Evolutionary conservation across 2,329 filamentous ascomycete genomes (phyloP).

Genomic region (Ascochyta viciae-villosae): DNA sequence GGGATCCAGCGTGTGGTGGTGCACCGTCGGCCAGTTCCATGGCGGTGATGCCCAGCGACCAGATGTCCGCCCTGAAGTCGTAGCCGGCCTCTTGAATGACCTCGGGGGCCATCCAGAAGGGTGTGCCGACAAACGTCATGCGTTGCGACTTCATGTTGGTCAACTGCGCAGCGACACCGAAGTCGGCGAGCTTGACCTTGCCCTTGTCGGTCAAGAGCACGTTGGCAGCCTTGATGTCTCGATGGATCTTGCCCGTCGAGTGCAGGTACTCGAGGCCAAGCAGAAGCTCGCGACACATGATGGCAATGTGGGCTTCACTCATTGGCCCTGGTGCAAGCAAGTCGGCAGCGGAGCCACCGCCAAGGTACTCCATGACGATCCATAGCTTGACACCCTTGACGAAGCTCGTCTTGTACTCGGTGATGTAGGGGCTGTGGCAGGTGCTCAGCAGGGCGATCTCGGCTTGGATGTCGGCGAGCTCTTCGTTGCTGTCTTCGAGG

Average conservation of each 20-base stretch:
- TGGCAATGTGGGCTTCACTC: conserved; percentile 87
- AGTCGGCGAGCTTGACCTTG: conserved; percentile 95
- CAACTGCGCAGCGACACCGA: conserved; percentile 94
- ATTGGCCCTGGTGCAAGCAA: conserved; percentile 90
- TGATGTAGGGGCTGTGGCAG: conserved; percentile 91
- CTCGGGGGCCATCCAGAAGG: conserved; percentile 99
- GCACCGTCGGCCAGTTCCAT: conserved; percentile 91
- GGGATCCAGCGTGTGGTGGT: conserved; percentile 92
- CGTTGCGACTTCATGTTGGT: conserved; percentile 97
- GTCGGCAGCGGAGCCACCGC: conserved; percentile 93
- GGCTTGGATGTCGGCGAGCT: conserved; percentile 97
- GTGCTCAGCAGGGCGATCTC: conserved; percentile 96
- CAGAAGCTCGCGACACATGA: conserved; percentile 90
- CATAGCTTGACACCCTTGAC: conserved; percentile 95
- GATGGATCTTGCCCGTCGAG: conserved; percentile 91
- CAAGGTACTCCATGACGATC: conserved; percentile 99
- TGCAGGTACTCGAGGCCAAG: conserved; percentile 92
- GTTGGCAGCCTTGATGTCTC: conserved; percentile 97
- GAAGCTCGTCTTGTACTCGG: conserved; percentile 95
- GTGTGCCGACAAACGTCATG: conserved; percentile 90
- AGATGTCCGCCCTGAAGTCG: conserved; percentile 97
- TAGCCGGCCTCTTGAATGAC: conserved; percentile 98
- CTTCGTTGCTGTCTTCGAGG: conserved; percentile 97
- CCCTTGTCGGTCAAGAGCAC: conserved; percentile 89
- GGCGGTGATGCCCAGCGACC: conserved; percentile 94